phyloP scores from a whole-genome alignment of 2,329 filamentous ascomycete species.

The Stagonosporopsis chrysanthemi region DNA sequence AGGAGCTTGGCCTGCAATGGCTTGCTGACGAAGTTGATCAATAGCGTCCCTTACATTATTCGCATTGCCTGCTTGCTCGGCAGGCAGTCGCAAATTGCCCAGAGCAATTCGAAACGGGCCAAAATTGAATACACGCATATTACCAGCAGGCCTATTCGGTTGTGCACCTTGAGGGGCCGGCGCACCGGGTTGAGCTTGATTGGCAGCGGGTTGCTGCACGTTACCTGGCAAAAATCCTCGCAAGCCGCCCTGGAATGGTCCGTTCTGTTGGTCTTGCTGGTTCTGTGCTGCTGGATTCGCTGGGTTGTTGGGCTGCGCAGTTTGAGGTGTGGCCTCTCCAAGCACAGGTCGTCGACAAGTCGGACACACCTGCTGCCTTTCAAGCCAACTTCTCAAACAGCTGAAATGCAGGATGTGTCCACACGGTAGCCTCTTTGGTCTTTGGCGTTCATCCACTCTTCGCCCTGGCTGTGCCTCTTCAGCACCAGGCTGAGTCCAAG shows the following conservation, averaged over 20 bases:
- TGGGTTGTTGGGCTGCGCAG: slow-evolving; percentile 37
- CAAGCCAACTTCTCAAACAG: slow-evolving; percentile 95
- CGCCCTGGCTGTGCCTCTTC: slow-evolving; percentile 49
- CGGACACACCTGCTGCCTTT: slow-evolving; percentile 95
- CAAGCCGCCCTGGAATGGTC: slow-evolving; percentile 25
- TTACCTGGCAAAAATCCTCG: slow-evolving; percentile 32
- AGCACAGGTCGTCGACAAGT: slow-evolving; percentile 88
- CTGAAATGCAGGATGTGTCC: slow-evolving; percentile 94
- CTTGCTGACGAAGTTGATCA: slow-evolving; percentile 35
- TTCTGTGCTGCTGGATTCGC: slow-evolving; percentile 35
- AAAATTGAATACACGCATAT: slow-evolving; percentile 49
- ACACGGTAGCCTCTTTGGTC: slow-evolving; percentile 95
- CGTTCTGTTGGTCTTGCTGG: slow-evolving; percentile 27
- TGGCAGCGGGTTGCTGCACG: slow-evolving; percentile 27
- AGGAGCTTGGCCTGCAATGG: slow-evolving; percentile 32
- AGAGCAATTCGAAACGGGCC: slow-evolving; percentile 46
- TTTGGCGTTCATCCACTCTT: slow-evolving; percentile 76
- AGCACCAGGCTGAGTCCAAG: slow-evolving; percentile 67
- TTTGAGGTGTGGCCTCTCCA: slow-evolving; percentile 43
- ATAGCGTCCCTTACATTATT: slow-evolving; percentile 35
- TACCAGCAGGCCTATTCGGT: slow-evolving; percentile 36
- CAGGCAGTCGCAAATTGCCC: slow-evolving; percentile 44
- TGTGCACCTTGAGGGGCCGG: slow-evolving; percentile 28
- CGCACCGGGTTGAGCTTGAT: slow-evolving; percentile 34
- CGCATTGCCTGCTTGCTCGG: slow-evolving; percentile 35